Evolutionary conservation across 2,329 filamentous ascomycete genomes (phyloP).

Genomic region (Botrytis squamosa): DNA sequence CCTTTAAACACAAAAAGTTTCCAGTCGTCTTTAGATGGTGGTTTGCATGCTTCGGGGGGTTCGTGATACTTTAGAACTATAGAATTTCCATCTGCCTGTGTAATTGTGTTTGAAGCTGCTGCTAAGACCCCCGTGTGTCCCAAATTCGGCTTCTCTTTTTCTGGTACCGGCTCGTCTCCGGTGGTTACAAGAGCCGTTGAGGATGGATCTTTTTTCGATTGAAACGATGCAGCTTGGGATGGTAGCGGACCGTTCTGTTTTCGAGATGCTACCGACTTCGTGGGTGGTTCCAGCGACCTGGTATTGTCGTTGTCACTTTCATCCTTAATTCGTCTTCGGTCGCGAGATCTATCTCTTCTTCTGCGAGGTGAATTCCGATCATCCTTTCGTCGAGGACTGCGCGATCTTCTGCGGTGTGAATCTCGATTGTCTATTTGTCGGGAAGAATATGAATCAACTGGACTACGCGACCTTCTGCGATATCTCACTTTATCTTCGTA

Average conservation of each 20-base stretch:
- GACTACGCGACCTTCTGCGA: slow-evolving; percentile 37
- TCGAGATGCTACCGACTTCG: slow-evolving; percentile 25
- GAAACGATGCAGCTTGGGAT: slow-evolving; percentile 60
- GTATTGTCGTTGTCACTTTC: slow-evolving; percentile 15
- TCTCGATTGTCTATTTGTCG: slow-evolving; percentile 31
- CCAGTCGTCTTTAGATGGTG: slow-evolving; percentile 75
- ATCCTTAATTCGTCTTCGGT: slow-evolving; percentile 28
- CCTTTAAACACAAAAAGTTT: slow-evolving; percentile 92
- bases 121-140: slow-evolving; percentile 77
- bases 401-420: slow-evolving; percentile 28
- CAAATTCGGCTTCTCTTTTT: slow-evolving; percentile 89
- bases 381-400: slow-evolving; percentile 19
- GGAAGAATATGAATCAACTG: slow-evolving; percentile 26
- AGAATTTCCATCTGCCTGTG: slow-evolving; percentile 68
- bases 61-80: slow-evolving; percentile 95
- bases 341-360: slow-evolving; percentile 33
- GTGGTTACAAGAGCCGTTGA: slow-evolving; percentile 30
- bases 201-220: slow-evolving; percentile 48
- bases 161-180: slow-evolving; percentile 49
- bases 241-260: slow-evolving; percentile 52
- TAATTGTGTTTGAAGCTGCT: slow-evolving; percentile 76
- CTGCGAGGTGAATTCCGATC: slow-evolving; percentile 32
- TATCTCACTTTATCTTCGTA: slow-evolving; percentile 30
- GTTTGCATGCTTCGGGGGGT: slow-evolving; percentile 87
- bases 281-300: background rate